Percentiles rank a stretch among this genome's conserved stretches.
These are phyloP conservation scores for Penicillium sp. DNA, from an alignment of 2,329 filamentous ascomycete species.

Conservation along the genomic window DNA sequence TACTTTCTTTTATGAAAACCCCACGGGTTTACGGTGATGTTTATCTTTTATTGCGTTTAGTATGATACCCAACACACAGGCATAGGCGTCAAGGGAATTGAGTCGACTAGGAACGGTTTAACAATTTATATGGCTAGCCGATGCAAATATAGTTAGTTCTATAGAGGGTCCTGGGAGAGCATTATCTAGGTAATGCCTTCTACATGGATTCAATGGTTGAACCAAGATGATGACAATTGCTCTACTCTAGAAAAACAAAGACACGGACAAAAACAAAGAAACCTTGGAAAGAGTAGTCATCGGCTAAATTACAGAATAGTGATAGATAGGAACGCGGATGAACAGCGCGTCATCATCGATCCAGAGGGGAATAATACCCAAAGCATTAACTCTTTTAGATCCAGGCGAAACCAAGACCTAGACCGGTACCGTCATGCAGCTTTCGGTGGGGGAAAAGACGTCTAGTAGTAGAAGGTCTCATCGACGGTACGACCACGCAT, in stretches of 20 bases:
- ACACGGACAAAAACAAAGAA: slow-evolving; percentile 19
- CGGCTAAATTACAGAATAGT: slow-evolving; percentile 42
- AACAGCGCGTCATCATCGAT: slow-evolving; percentile 2
- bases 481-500: slow-evolving; percentile 84
- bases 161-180: background rate
- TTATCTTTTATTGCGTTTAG: background rate
- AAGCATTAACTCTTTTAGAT: slow-evolving; percentile 16
- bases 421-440: slow-evolving; percentile 9
- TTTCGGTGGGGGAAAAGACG: slow-evolving; percentile 5
- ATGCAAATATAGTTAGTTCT: too few relatives aligned
- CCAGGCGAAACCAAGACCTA: background rate
- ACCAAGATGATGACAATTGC: slow-evolving; percentile 21
- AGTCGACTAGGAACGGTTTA: too few relatives aligned
- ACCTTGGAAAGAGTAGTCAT: slow-evolving; percentile 30
- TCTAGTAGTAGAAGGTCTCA: slow-evolving; percentile 82
- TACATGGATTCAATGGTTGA: background rate
- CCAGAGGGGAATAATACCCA: slow-evolving; percentile 2
- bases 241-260: slow-evolving; percentile 28
- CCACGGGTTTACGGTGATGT: background rate
- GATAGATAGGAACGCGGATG: slow-evolving; percentile 27
- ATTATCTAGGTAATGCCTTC: background rate
- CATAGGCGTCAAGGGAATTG: background rate
- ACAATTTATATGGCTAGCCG: too few relatives aligned
- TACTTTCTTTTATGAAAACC: background rate
- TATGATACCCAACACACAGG: background rate